Evolutionary conservation across 2,329 filamentous ascomycete genomes (phyloP).

Genomic region (Penicillium expansum): DNA sequence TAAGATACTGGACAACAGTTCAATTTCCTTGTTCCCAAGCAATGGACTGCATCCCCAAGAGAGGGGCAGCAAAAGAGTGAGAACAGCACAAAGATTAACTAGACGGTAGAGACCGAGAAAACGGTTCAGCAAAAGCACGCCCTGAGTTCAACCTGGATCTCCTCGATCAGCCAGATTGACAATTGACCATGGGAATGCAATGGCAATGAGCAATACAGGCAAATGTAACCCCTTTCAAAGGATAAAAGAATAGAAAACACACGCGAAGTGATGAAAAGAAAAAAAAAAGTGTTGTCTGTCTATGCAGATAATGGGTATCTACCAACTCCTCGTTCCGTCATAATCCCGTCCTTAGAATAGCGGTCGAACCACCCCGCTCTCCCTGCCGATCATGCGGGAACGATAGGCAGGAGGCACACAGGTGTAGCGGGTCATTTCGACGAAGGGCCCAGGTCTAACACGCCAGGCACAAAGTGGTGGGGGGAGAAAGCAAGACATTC

Average conservation of each 20-base stretch:
- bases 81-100: conserved; percentile 5
- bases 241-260: conserved; percentile 17
- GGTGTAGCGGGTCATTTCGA: conserved; percentile 30
- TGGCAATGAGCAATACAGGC: conserved; percentile 6
- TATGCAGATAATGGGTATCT: conserved; percentile 43
- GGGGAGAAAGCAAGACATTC: conserved; percentile 24
- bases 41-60: conserved; percentile 7
- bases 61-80: conserved; percentile 3
- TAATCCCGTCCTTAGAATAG: conserved; percentile 35
- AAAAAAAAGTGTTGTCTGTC: conserved; percentile 29
- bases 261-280: conserved; percentile 12
- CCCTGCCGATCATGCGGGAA: conserved; percentile 23
- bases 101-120: conserved; percentile 20
- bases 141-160: conserved; percentile 14
- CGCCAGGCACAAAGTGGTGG: conserved; percentile 29
- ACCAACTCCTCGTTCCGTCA: conserved; percentile 44
- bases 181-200: conserved; percentile 3
- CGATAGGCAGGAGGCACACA: conserved; percentile 17
- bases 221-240: conserved; percentile 1
- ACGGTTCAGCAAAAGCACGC: conserved; percentile 10
- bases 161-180: conserved; percentile 9
- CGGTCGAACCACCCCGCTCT: conserved; percentile 27
- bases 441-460: conserved; percentile 33
- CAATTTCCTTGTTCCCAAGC: conserved; percentile 17
- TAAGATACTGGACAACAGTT: neutral